Conservation (phyloP, 2,329 filamentous ascomycete genomes). For the Exophiala sp. region DNA sequence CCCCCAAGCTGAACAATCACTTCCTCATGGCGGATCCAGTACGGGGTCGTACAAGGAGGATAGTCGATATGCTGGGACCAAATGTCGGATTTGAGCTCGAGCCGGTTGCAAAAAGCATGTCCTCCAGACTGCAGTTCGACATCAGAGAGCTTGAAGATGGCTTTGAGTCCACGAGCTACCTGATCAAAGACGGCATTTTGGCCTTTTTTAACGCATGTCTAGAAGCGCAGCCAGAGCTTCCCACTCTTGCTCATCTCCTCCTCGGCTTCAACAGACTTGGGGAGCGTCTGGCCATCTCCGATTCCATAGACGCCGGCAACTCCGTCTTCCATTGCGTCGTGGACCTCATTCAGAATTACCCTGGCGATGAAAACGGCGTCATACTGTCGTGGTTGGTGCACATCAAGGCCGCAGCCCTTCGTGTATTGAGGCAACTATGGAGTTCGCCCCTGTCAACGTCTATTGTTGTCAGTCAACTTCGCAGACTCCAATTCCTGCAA, state of each 20-base stretch:
- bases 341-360: conserved; percentile 62
- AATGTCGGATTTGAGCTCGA: conserved; percentile 68
- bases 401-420: conserved; percentile 62
- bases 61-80: conserved; percentile 79
- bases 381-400: conserved; percentile 64
- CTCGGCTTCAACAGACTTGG: conserved; percentile 78
- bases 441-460: conserved; percentile 69
- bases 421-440: conserved; percentile 76
- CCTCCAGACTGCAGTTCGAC: conserved; percentile 58
- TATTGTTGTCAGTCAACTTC: conserved; percentile 71
- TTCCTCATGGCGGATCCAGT: conserved; percentile 15
- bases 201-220: conserved; percentile 81
- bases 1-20: conserved; percentile 59
- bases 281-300: conserved; percentile 42
- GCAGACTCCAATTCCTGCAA: conserved; percentile 72
- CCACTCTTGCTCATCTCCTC: conserved; percentile 83
- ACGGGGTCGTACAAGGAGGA: conserved; percentile 34
- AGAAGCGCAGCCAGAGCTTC: conserved; percentile 64
- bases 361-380: conserved; percentile 54
- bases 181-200: conserved; percentile 76
- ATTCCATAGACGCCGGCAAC: conserved; percentile 60
- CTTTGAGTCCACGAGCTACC: conserved; percentile 63
- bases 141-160: conserved; percentile 68
- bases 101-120: conserved; percentile 64
- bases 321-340: conserved; percentile 82